Evolutionary conservation across 2,329 filamentous ascomycete species (phyloP).

Genomic region (Curvularia spicifera): DNA sequence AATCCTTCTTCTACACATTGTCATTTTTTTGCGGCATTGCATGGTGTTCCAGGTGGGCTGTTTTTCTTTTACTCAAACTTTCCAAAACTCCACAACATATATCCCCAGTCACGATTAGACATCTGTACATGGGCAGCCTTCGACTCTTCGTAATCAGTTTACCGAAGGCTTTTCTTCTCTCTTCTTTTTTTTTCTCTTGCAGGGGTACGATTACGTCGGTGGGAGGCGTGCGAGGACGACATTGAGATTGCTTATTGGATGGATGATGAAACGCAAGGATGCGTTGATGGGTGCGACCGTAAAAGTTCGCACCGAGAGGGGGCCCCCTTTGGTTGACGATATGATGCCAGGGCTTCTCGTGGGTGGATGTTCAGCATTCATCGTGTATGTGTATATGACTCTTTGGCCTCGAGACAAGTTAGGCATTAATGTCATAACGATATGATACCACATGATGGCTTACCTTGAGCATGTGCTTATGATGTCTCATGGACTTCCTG

Average conservation of each 20-base stretch:
- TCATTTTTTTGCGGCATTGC: conserved; percentile 49
- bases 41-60: conserved; percentile 45
- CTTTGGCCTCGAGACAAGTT: conserved; percentile 25
- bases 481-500: conserved; percentile 7
- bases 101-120: conserved; percentile 39
- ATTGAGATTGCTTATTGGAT: conserved; percentile 32
- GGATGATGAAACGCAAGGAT: conserved; percentile 18
- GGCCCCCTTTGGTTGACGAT: conserved; percentile 39
- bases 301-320: conserved; percentile 37
- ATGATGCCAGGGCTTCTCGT: conserved; percentile 40
- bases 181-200: conserved; percentile 21
- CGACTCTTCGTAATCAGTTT: conserved; percentile 39
- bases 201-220: conserved; percentile 36
- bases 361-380: conserved; percentile 27
- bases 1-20: conserved; percentile 24
- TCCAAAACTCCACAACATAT: conserved; percentile 39
- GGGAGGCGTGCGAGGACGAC: conserved; percentile 26
- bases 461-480: background rate
- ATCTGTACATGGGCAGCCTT: conserved; percentile 38
- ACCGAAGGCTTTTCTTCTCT: conserved; percentile 30
- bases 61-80: conserved; percentile 24
- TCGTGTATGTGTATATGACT: conserved; percentile 32
- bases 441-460: conserved; percentile 23
- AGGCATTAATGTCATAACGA: conserved; percentile 43
- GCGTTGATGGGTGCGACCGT: conserved; percentile 31